Conservation (phyloP, 1,284 basidiomycete genomes). For the Ceratobasidium sp. region DNA sequence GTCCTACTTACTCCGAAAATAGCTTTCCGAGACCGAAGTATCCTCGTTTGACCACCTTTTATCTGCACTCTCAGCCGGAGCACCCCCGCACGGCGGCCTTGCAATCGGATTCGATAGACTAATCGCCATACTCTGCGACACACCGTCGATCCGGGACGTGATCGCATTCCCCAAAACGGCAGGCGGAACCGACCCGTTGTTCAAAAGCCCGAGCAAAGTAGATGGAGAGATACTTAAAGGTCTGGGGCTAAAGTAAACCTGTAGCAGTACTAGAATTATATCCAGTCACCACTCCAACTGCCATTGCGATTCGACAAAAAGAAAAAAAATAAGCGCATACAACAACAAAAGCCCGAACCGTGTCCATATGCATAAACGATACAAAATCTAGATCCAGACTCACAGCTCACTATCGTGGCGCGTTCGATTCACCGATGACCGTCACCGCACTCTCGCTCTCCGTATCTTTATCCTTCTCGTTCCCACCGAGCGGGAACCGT, state of each 20-base stretch:
- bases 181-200: constrained; percentile 84
- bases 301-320: neutral
- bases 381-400: neutral
- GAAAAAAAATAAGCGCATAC: constrained; percentile 24
- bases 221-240: constrained; percentile 59
- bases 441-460: constrained; percentile 22
- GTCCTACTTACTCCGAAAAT: neutral
- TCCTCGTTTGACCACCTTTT: constrained; percentile 83
- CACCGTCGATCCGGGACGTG: constrained; percentile 88
- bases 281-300: constrained; percentile 1
- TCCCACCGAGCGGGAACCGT: neutral
- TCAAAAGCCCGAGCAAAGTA: constrained; percentile 81
- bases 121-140: constrained; percentile 86
- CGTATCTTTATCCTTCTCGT: constrained; percentile 4
- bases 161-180: constrained; percentile 95
- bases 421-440: neutral
- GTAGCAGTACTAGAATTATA: neutral
- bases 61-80: constrained; percentile 84
- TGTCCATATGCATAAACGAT: constrained; percentile 10
- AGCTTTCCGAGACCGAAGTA: constrained; percentile 78
- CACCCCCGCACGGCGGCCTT: constrained; percentile 94
- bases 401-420: too few relatives aligned
- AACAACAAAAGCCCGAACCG: neutral
- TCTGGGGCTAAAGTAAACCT: constrained; percentile 48
- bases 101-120: constrained; percentile 93